Evolutionary conservation across 352 stramenopile species (phyloP).

Genomic region (Globisporangium sylvaticum): DNA sequence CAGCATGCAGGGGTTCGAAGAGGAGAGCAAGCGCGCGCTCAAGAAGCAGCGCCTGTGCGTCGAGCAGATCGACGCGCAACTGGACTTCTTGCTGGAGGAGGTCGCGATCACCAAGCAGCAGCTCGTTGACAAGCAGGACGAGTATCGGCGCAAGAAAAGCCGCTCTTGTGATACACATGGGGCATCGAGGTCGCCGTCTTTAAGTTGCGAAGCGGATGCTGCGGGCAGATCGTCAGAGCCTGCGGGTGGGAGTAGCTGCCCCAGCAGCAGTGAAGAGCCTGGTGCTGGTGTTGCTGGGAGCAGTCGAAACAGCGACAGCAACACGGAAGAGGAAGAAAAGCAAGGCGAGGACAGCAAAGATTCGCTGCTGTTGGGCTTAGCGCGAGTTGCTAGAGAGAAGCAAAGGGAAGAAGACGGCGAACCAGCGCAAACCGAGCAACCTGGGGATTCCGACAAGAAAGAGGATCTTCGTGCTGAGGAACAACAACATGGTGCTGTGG

Average conservation of each 20-base stretch:
- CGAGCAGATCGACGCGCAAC: constrained; percentile 54
- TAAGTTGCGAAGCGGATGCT: not conserved
- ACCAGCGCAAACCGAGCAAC: not conserved
- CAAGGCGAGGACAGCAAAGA: constrained; percentile 1
- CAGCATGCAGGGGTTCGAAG: constrained; percentile 53
- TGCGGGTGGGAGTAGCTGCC: constrained; percentile 10
- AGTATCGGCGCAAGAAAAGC: constrained; percentile 62
- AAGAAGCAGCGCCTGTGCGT: constrained; percentile 70
- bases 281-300: not conserved
- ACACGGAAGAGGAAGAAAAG: constrained; percentile 4
- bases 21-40: constrained; percentile 57
- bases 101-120: constrained; percentile 56
- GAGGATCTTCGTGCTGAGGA: not conserved
- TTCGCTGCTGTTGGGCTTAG: constrained; percentile 1
- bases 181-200: not conserved
- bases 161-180: constrained; percentile 8
- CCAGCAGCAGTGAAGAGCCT: not conserved
- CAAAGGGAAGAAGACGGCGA: constrained; percentile 13
- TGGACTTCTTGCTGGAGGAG: constrained; percentile 58
- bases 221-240: not conserved
- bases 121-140: constrained; percentile 50
- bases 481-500: not conserved
- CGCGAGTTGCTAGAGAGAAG: not conserved
- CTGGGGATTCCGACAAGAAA: not conserved
- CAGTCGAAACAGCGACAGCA: not conserved